These are phyloP conservation scores for Pseudozyma thailandica DNA, from an alignment of 1,284 basidiomycete species.

Conservation along the genomic window DNA sequence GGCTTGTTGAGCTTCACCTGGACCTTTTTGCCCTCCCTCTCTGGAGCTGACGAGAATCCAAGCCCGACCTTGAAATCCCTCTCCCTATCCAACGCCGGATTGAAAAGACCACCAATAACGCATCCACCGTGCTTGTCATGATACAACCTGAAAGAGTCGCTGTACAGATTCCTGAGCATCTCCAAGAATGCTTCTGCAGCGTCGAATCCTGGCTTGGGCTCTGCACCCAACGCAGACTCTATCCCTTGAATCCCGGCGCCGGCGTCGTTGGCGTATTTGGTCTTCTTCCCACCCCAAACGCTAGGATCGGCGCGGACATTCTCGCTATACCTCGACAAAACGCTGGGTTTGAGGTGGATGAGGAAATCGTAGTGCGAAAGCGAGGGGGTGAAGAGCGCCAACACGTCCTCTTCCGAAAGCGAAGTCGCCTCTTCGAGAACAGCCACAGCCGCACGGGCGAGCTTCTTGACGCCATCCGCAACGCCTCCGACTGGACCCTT, in stretches of 20 bases:
- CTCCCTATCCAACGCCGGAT: conserved; percentile 73
- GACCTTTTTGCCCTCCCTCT: conserved; percentile 33
- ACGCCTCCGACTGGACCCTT: conserved; percentile 49
- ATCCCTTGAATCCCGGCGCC: conserved; percentile 6
- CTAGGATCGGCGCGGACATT: conserved; percentile 61
- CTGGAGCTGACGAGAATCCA: conserved; percentile 74
- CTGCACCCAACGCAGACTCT: conserved; percentile 57
- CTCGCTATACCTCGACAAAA: conserved; percentile 78
- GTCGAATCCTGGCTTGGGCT: conserved; percentile 74
- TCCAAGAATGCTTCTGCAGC: conserved; percentile 77
- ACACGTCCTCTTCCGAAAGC: conserved; percentile 15
- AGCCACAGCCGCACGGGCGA: conserved; percentile 46
- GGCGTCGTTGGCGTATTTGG: conserved; percentile 72
- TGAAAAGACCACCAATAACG: conserved; percentile 86
- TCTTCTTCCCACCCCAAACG: conserved; percentile 54
- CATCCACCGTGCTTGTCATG: conserved; percentile 83
- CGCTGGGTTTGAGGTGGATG: conserved; percentile 77
- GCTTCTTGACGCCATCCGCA: conserved; percentile 57
- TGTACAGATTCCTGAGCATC: conserved; percentile 76
- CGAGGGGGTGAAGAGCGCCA: conserved; percentile 86
- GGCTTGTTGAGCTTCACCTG: conserved; percentile 76
- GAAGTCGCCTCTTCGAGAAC: conserved; percentile 56
- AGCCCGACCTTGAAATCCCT: conserved; percentile 83
- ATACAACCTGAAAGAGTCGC: conserved; percentile 84
- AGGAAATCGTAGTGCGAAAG: conserved; percentile 86